A percentile compares a stretch with the other conserved stretches of the same genome.
These are phyloP conservation scores for Drosera capensis DNA, from an alignment of 148 eudicot species.

Conservation along the genomic window DNA sequence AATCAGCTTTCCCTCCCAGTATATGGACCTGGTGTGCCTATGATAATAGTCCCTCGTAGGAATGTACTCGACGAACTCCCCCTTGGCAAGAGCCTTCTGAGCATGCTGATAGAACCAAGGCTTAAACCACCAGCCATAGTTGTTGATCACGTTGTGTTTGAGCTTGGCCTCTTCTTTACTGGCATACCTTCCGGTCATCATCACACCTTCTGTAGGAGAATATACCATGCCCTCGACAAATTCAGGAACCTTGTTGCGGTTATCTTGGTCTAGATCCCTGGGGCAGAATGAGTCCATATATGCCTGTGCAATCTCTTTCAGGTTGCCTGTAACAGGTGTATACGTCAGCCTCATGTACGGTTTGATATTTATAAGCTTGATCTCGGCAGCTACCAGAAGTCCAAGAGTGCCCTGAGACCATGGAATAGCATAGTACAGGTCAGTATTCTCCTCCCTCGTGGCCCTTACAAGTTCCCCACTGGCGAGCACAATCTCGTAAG, in stretches of 20 bases:
- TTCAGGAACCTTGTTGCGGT: conserved; percentile 65
- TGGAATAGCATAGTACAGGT: conserved; percentile 75
- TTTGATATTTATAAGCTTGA: conserved; percentile 68
- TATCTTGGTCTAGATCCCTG: conserved; percentile 74
- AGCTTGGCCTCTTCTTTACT: conserved; percentile 66
- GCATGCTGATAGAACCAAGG: conserved; percentile 96
- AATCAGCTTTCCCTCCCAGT: conserved; percentile 94
- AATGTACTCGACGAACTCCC: conserved; percentile 81
- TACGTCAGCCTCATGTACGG: conserved; percentile 82
- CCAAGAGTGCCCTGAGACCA: conserved; percentile 97
- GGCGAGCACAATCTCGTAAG: conserved; percentile 75
- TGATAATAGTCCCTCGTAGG: conserved; percentile 91
- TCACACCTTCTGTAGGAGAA: conserved; percentile 44
- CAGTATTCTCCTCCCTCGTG: conserved; percentile 74
- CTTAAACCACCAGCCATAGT: conserved; percentile 76
- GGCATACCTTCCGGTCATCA: conserved; percentile 68
- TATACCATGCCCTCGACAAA: conserved; percentile 75
- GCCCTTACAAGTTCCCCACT: conserved; percentile 74
- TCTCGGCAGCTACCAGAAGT: conserved; percentile 80
- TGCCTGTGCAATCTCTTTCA: conserved; percentile 68
- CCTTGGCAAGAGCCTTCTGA: conserved; percentile 44
- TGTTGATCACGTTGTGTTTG: conserved; percentile 57
- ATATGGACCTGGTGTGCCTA: conserved; percentile 79
- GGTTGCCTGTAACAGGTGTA: conserved; percentile 52
- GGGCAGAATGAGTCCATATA: conserved; percentile 74